phyloP scores from a whole-genome alignment of 208 protist species.

The Leptomonas pyrrhocoris region DNA sequence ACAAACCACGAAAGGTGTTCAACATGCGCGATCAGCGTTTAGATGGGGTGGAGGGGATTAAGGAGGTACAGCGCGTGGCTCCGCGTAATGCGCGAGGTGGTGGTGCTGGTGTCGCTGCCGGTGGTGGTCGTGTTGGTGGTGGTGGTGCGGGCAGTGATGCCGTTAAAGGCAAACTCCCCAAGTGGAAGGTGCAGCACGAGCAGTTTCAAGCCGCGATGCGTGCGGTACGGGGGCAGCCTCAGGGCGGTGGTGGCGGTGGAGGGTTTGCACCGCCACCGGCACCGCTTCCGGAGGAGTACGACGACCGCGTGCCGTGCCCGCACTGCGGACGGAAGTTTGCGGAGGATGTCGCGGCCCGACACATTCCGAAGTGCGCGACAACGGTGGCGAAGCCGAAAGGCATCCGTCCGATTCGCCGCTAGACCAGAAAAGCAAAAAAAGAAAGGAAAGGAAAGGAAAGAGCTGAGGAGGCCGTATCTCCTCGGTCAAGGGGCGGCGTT shows the following conservation, averaged over 20 bases:
- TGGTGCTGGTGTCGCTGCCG: slow-evolving; percentile 9
- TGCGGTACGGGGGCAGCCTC: slow-evolving; percentile 53
- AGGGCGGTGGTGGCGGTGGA: slow-evolving; percentile 27
- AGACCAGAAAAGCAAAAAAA: slow-evolving; percentile 2
- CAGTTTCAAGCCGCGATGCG: slow-evolving; percentile 91
- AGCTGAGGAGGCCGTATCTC: not conserved
- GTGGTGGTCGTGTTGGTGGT: slow-evolving; percentile 10
- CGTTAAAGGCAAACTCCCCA: slow-evolving; percentile 68
- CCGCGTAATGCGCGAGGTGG: slow-evolving; percentile 10
- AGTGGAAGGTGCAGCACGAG: slow-evolving; percentile 92
- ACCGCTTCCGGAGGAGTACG: slow-evolving; percentile 53
- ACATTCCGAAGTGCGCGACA: slow-evolving; percentile 91
- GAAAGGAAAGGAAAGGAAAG: no score
- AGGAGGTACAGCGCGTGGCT: slow-evolving; percentile 39
- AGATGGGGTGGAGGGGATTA: slow-evolving; percentile 77
- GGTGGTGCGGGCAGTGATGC: slow-evolving; percentile 15
- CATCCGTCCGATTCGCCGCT: slow-evolving; percentile 66
- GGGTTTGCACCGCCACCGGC: slow-evolving; percentile 36
- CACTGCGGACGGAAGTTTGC: slow-evolving; percentile 92
- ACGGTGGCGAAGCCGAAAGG: slow-evolving; percentile 89
- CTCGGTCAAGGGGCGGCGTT: no score
- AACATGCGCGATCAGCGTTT: slow-evolving; percentile 73
- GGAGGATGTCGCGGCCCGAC: slow-evolving; percentile 72
- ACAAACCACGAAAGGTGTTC: slow-evolving; percentile 71
- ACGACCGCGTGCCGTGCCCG: slow-evolving; percentile 86